phyloP scores from a whole-genome alignment of 805 yeast species.

The Suhomyces kilbournensis region DNA sequence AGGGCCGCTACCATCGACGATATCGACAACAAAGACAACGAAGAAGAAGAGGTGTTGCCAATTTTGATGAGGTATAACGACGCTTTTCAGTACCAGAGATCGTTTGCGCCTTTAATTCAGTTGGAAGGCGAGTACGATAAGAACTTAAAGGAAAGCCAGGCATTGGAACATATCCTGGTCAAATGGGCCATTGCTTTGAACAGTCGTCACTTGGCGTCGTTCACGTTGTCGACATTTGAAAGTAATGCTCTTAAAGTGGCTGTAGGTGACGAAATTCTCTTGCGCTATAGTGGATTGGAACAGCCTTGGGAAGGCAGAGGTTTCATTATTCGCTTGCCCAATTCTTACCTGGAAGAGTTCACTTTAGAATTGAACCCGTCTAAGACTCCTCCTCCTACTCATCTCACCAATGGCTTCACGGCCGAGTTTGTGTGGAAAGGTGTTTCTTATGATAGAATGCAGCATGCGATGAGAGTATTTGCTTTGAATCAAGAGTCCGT shows the following conservation, averaged over 20 bases:
- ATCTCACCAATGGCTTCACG: constrained; percentile 63
- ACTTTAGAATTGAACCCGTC: constrained; percentile 62
- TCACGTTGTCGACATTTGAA: constrained; percentile 66
- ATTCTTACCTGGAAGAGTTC: constrained; percentile 60
- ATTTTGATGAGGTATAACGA: constrained; percentile 74
- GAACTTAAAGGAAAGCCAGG: constrained; percentile 70
- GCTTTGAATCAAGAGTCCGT: constrained; percentile 70
- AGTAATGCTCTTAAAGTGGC: constrained; percentile 63
- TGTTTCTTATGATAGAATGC: constrained; percentile 79
- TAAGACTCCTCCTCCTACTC: constrained; percentile 43
- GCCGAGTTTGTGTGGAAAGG: constrained; percentile 92
- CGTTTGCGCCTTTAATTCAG: constrained; percentile 80
- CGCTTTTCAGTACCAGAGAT: constrained; percentile 80
- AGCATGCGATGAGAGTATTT: constrained; percentile 65
- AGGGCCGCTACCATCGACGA: constrained; percentile 71
- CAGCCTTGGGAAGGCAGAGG: constrained; percentile 75
- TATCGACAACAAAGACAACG: constrained; percentile 46
- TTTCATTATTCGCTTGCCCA: constrained; percentile 68
- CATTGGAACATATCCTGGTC: constrained; percentile 67
- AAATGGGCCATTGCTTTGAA: constrained; percentile 71
- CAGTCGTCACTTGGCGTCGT: constrained; percentile 65
- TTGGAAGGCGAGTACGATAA: constrained; percentile 80
- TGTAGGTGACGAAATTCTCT: constrained; percentile 78
- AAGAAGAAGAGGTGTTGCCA: constrained; percentile 63
- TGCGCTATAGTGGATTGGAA: constrained; percentile 58